Evolutionary conservation across 805 yeast species (phyloP).

Genomic region (Kuraishia ogatae): DNA sequence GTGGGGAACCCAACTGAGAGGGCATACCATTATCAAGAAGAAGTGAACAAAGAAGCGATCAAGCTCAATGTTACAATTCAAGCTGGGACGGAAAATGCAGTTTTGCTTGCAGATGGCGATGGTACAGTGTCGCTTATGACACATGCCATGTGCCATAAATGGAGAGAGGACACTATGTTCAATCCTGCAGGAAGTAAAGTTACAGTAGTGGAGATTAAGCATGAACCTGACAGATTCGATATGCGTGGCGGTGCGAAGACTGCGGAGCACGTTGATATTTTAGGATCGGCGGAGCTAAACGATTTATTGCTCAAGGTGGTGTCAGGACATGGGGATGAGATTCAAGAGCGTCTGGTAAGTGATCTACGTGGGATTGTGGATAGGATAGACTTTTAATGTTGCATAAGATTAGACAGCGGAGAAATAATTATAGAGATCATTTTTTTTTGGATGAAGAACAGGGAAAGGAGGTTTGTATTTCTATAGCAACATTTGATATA

Average conservation of each 20-base stretch:
- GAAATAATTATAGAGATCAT: too few relatives aligned
- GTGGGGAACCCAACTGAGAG: constrained; percentile 97
- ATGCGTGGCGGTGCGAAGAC: constrained; percentile 96
- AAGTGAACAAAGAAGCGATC: constrained; percentile 38
- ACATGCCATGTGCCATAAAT: constrained; percentile 85
- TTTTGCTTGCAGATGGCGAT: constrained; percentile 85
- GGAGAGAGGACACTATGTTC: constrained; percentile 66
- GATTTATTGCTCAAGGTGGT: constrained; percentile 80
- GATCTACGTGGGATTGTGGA: constrained; percentile 54
- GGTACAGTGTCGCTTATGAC: constrained; percentile 88
- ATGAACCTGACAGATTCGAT: constrained; percentile 90
- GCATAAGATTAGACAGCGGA: not conserved
- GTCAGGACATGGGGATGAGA: constrained; percentile 65
- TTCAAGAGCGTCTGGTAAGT: constrained; percentile 52
- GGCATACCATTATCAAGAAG: constrained; percentile 78
- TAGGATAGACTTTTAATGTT: constrained; percentile 33
- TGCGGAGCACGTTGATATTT: constrained; percentile 95
- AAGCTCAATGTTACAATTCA: constrained; percentile 69
- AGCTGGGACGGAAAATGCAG: constrained; percentile 49
- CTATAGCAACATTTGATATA: too few relatives aligned
- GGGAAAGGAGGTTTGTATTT: too few relatives aligned
- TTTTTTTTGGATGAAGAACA: too few relatives aligned
- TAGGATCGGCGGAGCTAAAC: constrained; percentile 88
- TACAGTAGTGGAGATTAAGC: constrained; percentile 81
- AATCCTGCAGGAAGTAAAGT: constrained; percentile 76